Evolutionary conservation across 208 protist species (phyloP), one percentile per base, ranked within the genome.

Genomic region (Leishmania turanica): DNA sequence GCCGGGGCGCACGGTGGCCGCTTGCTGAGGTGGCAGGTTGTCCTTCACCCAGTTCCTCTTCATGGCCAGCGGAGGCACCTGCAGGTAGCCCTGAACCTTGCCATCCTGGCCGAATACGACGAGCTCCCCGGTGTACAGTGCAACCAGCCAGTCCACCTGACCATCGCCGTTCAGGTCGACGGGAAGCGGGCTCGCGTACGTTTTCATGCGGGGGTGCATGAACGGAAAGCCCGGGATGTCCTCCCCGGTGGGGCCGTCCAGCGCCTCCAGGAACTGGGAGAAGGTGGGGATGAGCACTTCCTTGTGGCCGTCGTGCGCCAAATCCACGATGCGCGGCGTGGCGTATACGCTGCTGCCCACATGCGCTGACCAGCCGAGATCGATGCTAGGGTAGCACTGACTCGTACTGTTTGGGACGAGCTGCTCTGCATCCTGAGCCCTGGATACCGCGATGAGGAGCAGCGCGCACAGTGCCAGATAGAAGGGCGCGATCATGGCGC

Each of bases 81-180:
- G 86, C 27, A 97, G 51, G 24, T 88, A 75, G 1, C 88, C 90
- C 51, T 86, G 84, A 62, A 88, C 78, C 69, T 88, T 83, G 51
- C 96, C 96, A 21, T 93, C 81, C 45, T 88, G 83, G 9, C 78
- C 53, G 51, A 99, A 91, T 19, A 98, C 85, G 49, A 99, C 75
- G 6, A 99, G 87, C 78, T 98, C 96, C 7, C 92, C 97, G 31
- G 87, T 96, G 75, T 93, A 94, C 65, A 96, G 95, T 21, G 92
- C 81, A 1, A 98, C 84, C 49, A 99, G 87, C 83, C 97, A 92
- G 54, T 98, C 95, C 37, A 89, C 93, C 45, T 84, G 84, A 5
- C 91, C 93, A 79, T 99, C 95, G 9, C 87, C 88, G 64, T 97
- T 88, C 31, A 98, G 86, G 81, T 98, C 95, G 24, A 96, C 89